Base-by-base conservation (phyloP, 1,139 yeast genomes). In the Geotrichum europaeum region DNA sequence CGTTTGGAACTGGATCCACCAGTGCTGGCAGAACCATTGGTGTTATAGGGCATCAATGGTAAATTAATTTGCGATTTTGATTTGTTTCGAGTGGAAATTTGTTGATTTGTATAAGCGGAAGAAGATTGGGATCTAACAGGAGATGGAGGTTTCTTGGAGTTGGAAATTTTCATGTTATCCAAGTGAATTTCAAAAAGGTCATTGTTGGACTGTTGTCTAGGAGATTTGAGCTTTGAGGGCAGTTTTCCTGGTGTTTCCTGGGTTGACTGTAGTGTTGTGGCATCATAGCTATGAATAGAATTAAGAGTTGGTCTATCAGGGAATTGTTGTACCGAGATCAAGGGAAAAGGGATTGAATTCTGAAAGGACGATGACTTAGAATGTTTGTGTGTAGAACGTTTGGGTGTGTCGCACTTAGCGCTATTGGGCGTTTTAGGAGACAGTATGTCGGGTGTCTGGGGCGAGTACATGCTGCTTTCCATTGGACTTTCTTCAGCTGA, bases 51-150 rank as follows among this genome's bases (percentile, higher is more conserved):
- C 9, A 49, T 18, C 43, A 45, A 47, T 25, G 55, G 45, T 13
- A 56, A 45, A 20, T 55, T 55, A 20, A 51, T 49, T 18, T 52
- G 54, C n/a, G 57, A 49, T 24, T 56, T 55, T 9, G 56, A 49
- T 24, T 59, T 55, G 45, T 45, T 56, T 49, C 56, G 52, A 24
- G n/a, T 47, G 22, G 51, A 36, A 30, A 51, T 1, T 13, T 45
- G 45, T 51, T 47, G 34, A n/a, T 18, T 32, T 9, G 58, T 36
- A 25, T 49, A 28, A 13, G 56, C 24, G 12, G 61, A 52, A 43
- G 56, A 53, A 30, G 61, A 55, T n/a, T 50, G 57, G 5, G 61
- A 49, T 25, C 51, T 57, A 15, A 45, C 34, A 4, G 61, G 47
- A 24, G 59, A 40, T 13, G 51, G 6, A 36, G 53, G 49, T 10